Conservation (phyloP, 2,329 filamentous ascomycete genomes). For the Penicillium sp. region DNA sequence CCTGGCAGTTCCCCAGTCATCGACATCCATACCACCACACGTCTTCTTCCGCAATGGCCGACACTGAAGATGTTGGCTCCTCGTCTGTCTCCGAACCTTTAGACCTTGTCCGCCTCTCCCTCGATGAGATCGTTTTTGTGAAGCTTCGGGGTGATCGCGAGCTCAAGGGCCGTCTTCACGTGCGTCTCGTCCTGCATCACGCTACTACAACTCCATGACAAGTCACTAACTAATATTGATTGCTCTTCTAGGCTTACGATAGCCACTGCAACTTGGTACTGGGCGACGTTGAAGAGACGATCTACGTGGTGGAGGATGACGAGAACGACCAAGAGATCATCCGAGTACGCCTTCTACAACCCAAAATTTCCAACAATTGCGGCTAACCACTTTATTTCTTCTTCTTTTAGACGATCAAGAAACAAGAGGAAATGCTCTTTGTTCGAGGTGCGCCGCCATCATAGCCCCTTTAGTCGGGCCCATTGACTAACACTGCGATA, state of each 20-base stretch:
- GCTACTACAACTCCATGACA: neutral
- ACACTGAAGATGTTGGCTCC: conserved; percentile 72
- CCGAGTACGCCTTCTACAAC: conserved; percentile 59
- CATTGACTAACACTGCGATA: conserved; percentile 28
- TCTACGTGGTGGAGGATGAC: conserved; percentile 90
- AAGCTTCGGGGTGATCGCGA: conserved; percentile 96
- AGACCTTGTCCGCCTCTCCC: conserved; percentile 89
- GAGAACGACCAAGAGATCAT: conserved; percentile 74
- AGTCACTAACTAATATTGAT: conserved; percentile 5
- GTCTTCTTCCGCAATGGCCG: conserved; percentile 68
- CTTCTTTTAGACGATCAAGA: conserved; percentile 76
- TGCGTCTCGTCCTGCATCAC: conserved; percentile 52
- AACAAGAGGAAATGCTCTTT: conserved; percentile 98
- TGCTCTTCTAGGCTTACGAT: conserved; percentile 78
- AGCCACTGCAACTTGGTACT: conserved; percentile 97
- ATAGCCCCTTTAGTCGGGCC: neutral
- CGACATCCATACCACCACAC: neutral
- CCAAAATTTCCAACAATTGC: neutral
- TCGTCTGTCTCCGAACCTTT: conserved; percentile 85
- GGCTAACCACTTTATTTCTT: neutral
- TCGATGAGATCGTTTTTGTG: conserved; percentile 96
- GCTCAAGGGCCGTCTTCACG: conserved; percentile 92
- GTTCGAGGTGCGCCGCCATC: conserved; percentile 75
- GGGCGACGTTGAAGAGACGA: conserved; percentile 95
- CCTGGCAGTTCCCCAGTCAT: neutral